A percentile compares a stretch with the other conserved stretches of the same genome.
Evolutionary conservation across 1,284 basidiomycete genomes (phyloP).

Genomic region (Somion occarium): DNA sequence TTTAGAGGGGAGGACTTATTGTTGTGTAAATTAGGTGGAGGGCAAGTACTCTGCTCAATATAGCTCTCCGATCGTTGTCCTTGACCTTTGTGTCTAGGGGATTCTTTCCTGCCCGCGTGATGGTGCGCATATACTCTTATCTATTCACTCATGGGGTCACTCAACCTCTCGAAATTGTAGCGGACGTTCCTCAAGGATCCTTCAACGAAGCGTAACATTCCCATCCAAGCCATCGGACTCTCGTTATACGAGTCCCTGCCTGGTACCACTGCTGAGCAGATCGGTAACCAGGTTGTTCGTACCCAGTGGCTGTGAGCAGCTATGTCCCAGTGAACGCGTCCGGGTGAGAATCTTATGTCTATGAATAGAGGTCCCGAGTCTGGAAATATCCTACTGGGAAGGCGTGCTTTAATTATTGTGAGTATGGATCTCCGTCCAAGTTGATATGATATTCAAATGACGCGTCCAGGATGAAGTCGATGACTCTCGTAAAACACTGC

Average conservation of each 20-base stretch:
- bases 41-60: slow-evolving; percentile 44
- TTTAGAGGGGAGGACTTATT: too few relatives aligned
- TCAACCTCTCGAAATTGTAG: slow-evolving; percentile 38
- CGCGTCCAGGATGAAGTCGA: slow-evolving; percentile 82
- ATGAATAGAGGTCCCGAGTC: slow-evolving; percentile 55
- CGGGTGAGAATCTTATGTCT: not conserved
- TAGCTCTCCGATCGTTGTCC: slow-evolving; percentile 10
- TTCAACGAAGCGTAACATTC: slow-evolving; percentile 73
- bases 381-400: slow-evolving; percentile 71
- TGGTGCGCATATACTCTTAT: slow-evolving; percentile 43
- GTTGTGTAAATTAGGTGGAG: too few relatives aligned
- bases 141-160: too few relatives aligned
- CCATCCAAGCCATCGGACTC: slow-evolving; percentile 90
- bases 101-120: slow-evolving; percentile 91
- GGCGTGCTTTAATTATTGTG: slow-evolving; percentile 80
- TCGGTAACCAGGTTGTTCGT: slow-evolving; percentile 81
- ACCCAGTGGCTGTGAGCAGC: slow-evolving; percentile 86
- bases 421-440: slow-evolving; percentile 5
- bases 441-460: not conserved
- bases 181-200: slow-evolving; percentile 84
- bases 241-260: slow-evolving; percentile 88
- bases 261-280: slow-evolving; percentile 69
- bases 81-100: slow-evolving; percentile 48
- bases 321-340: not conserved
- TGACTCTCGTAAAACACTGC: slow-evolving; percentile 86